Evolutionary conservation across 768 basidiomycete genomes (phyloP).

Genomic region (Mrakia blollopis): DNA sequence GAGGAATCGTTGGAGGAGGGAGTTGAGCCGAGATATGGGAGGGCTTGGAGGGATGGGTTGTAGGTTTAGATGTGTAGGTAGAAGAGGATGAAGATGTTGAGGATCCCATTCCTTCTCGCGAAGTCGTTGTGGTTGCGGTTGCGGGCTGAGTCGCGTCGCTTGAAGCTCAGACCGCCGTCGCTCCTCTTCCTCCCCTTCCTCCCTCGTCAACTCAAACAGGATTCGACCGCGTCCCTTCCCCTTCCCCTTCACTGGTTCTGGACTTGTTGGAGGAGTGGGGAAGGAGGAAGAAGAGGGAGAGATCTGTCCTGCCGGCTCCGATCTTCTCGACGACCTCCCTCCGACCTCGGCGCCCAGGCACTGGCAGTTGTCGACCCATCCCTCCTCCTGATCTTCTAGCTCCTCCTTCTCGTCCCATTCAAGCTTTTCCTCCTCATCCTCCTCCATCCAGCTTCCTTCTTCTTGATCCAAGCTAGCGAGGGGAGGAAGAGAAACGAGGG

Average conservation of each 20-base stretch:
- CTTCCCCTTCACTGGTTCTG: background rate
- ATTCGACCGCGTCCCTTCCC: background rate
- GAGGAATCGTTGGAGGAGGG: background rate
- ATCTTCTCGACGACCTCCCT: background rate
- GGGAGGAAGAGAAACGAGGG: background rate
- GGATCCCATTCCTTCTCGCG: background rate
- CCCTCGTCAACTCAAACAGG: background rate
- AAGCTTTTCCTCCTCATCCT: too few relatives aligned
- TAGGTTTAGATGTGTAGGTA: background rate
- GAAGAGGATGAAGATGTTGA: background rate
- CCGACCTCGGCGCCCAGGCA: background rate
- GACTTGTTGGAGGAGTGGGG: background rate
- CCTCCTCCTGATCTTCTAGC: background rate
- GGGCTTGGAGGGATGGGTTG: background rate
- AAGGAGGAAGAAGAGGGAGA: background rate
- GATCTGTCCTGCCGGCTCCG: background rate
- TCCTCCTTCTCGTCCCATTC: background rate
- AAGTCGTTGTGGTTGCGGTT: background rate
- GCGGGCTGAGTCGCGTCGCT: background rate
- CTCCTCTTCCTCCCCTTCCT: background rate
- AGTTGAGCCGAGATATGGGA: background rate
- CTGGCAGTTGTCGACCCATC: background rate
- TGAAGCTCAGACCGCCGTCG: too few relatives aligned
- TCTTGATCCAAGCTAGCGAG: too few relatives aligned
- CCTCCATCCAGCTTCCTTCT: too few relatives aligned